phyloP scores from a whole-genome alignment of 2,329 filamentous ascomycete species.

The Fusarium multiceps region DNA sequence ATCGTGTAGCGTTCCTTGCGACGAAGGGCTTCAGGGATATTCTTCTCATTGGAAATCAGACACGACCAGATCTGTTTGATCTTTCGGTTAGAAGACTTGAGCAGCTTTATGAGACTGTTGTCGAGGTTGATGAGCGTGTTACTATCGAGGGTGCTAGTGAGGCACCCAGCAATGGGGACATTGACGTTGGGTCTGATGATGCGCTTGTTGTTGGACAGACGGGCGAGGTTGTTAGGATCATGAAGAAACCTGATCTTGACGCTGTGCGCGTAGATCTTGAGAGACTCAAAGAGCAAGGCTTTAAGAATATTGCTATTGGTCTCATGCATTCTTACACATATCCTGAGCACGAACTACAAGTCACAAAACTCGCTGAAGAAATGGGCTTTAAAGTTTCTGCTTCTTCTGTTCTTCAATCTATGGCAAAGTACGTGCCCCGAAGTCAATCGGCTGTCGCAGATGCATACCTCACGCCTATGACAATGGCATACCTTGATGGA shows the following conservation, averaged over 20 bases:
- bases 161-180: slow-evolving; percentile 68
- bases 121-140: slow-evolving; percentile 80
- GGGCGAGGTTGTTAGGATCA: slow-evolving; percentile 74
- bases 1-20: slow-evolving; percentile 75
- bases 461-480: slow-evolving; percentile 57
- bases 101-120: slow-evolving; percentile 74
- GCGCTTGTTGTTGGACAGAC: slow-evolving; percentile 74
- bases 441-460: slow-evolving; percentile 57
- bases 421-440: slow-evolving; percentile 59
- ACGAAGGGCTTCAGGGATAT: slow-evolving; percentile 80
- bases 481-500: slow-evolving; percentile 52
- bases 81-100: slow-evolving; percentile 75
- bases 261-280: slow-evolving; percentile 68
- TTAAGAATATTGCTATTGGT: slow-evolving; percentile 65
- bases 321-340: slow-evolving; percentile 77
- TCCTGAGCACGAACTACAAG: slow-evolving; percentile 65
- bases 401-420: slow-evolving; percentile 54
- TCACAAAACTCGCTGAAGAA: slow-evolving; percentile 51
- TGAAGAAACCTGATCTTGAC: slow-evolving; percentile 67
- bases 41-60: slow-evolving; percentile 78
- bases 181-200: slow-evolving; percentile 56
- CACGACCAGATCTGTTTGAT: slow-evolving; percentile 78
- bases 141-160: slow-evolving; percentile 80
- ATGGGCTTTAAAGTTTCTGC: slow-evolving; percentile 57
- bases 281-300: slow-evolving; percentile 69